Evolutionary conservation across 192 early-diverging fungal species (phyloP).

Genomic region (Mortierella hygrophila): DNA sequence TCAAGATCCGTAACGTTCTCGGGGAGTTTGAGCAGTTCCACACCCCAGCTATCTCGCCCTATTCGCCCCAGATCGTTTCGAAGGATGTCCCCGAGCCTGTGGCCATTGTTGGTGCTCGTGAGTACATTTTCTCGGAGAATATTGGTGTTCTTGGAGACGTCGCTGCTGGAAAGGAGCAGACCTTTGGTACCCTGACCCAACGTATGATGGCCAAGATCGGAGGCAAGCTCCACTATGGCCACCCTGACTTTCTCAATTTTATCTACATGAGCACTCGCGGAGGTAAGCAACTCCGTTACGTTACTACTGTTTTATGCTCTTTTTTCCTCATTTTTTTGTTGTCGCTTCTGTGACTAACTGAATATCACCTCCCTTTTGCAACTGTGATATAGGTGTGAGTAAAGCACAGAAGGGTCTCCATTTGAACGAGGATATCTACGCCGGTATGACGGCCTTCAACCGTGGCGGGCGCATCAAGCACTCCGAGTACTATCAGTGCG

Average conservation of each 20-base stretch:
- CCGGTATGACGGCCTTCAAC: constrained; percentile 90
- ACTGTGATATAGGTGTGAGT: constrained; percentile 68
- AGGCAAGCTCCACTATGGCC: constrained; percentile 88
- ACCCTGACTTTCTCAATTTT: constrained; percentile 92
- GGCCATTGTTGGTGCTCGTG: constrained; percentile 89
- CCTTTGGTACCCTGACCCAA: constrained; percentile 88
- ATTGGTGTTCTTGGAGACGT: constrained; percentile 88
- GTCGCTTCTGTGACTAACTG: not conserved
- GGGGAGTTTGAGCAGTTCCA: constrained; percentile 89
- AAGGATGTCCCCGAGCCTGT: constrained; percentile 71
- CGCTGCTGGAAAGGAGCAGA: constrained; percentile 91
- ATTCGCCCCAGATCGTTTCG: constrained; percentile 72
- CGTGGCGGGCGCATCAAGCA: constrained; percentile 91
- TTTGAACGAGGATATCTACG: constrained; percentile 93
- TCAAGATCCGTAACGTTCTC: constrained; percentile 89
- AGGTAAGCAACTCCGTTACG: constrained; percentile 45
- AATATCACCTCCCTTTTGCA: not conserved
- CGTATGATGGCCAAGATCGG: constrained; percentile 90
- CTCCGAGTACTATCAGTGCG: constrained; percentile 92
- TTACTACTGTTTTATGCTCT: not conserved
- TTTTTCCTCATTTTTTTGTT: not conserved
- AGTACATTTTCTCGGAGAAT: constrained; percentile 90
- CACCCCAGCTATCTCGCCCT: constrained; percentile 74
- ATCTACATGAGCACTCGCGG: constrained; percentile 91
- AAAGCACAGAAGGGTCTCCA: constrained; percentile 93